Base-by-base conservation (phyloP, 1,284 basidiomycete species). In the Fistulina hepatica region DNA sequence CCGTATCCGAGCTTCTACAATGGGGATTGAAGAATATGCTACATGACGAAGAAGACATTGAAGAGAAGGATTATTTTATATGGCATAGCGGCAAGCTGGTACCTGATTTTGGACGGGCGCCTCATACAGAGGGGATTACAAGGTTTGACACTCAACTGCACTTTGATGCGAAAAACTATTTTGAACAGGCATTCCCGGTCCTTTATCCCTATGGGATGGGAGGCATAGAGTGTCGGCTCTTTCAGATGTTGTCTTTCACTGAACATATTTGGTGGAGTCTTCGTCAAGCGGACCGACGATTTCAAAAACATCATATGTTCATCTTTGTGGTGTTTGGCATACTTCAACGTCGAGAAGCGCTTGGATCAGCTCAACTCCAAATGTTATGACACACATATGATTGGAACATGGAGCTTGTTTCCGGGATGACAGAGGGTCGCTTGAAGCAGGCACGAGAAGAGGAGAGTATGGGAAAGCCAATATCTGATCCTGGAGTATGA, bases 121-220 rank as follows among this genome's bases (percentile, higher is more conserved):
- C 9, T 9, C 9, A 25, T n/a, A 25, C 24, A 9, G 24, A 25
- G 24, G 24, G 24, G n/a, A n/a, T 9, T n/a, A n/a, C 9, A 25
- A 9, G 9, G n/a, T n/a, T 25, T n/a, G 24, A 9, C 24, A 25
- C 9, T 25, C 24, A 9, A n/a, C n/a, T n/a, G n/a, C n/a, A n/a
- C n/a, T n/a, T n/a, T n/a, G n/a, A n/a, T n/a, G n/a, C n/a, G n/a
- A n/a, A n/a, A 2, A 40, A 48, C 21, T 39, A 36, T 13, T 53
- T 51, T 5, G 49, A 51, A 20, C 41, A 44, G 16, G 51, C 44
- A 2, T 51, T 48, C 11, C 49, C 49, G 0, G 32, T 28, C 3
- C 28, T 50, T 2, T 50, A 44, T 28, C 49, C 49, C 3, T 47
- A 50, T 31, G 47, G 45, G 0, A 12, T 15, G 3, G 47, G 48